Evolutionary conservation across 2,329 filamentous ascomycete genomes (phyloP).

Genomic region (Apiospora aurea): DNA sequence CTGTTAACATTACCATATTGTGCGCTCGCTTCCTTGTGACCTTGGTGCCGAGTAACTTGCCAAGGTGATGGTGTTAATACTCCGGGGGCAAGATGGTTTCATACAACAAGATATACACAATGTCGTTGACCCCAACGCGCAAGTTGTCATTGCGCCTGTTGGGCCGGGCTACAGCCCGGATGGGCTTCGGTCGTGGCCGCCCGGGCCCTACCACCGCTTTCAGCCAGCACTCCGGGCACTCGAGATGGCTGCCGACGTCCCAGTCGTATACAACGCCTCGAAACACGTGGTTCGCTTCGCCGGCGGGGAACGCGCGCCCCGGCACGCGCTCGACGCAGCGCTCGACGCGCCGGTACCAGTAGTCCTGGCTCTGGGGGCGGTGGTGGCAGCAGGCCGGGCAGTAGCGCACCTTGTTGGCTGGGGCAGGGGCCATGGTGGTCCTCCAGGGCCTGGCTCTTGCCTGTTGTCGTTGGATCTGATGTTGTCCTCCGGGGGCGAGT

Average conservation of each 20-base stretch:
- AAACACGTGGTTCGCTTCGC: not conserved
- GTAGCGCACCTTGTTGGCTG: not conserved
- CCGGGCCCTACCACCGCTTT: not conserved
- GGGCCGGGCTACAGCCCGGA: no score
- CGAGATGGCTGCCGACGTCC: fast-evolving
- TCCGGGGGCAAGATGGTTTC: no score
- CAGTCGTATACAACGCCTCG: not conserved
- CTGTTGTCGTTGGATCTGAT: no score
- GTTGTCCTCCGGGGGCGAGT: no score
- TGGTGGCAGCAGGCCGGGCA: not conserved
- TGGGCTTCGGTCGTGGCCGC: not conserved
- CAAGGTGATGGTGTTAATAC: not conserved
- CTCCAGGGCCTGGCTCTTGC: no score
- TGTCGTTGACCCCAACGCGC: no score
- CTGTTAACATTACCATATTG: not conserved
- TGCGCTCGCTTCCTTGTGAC: not conserved
- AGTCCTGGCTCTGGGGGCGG: not conserved
- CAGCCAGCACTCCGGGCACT: not conserved
- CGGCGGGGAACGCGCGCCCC: no score
- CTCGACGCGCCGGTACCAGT: not conserved
- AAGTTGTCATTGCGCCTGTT: not conserved
- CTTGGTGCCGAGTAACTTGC: no score
- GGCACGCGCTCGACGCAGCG: not conserved
- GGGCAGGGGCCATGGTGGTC: no score
- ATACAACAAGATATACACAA: not conserved